Evolutionary conservation across 495 filamentous ascomycete genomes (phyloP), one percentile per base, ranked within the genome.

Genomic region (Amphirosellinia nigrospora): DNA sequence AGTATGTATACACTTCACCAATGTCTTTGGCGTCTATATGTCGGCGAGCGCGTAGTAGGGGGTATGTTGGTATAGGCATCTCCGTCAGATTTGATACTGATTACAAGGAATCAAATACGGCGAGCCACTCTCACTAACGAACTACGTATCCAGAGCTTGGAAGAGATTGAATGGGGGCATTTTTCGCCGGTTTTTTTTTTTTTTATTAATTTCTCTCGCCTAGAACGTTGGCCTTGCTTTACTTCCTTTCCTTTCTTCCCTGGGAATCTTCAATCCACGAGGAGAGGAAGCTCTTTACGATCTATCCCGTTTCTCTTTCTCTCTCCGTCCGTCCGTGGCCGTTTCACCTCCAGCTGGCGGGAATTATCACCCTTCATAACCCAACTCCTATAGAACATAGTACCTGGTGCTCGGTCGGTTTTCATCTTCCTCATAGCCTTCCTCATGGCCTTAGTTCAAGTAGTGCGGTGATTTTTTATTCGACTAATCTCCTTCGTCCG

Each of bases 141-240:
- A 1, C 4, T 8, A 46, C 21, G 19, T 16, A 46, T 21, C 19
- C 0, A 46, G 13, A 16, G 34, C 3, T 36, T 3, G 34, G 15
- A 1, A 28, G 15, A 15, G 32, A 28, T 39, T 23, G 41, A 45
- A 45, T 45, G 41, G 41, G 30, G 3, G 16, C 10, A 15, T 39
- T 53, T 53, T 65, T 65, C 36, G 53, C n/a, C n/a, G n/a, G n/a
- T n/a, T n/a, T n/a, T n/a, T 8, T 0, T 53, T 65, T 21, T 65
- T 65, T 23, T 53, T 53, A 28, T 53, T 39, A 55, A 28, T 53
- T 39, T 30, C 9, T 61, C 23, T 61, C 21, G 36, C 58, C 58
- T 16, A 16, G 21, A 61, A 41, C 36, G 55, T 32, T 32, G 16
- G 34, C 34, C 13, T 61, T 61, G 11, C 58, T 43, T 8, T 15